Evolutionary conservation across 768 basidiomycete species (phyloP).

Genomic region (Dentipellis sp.): DNA sequence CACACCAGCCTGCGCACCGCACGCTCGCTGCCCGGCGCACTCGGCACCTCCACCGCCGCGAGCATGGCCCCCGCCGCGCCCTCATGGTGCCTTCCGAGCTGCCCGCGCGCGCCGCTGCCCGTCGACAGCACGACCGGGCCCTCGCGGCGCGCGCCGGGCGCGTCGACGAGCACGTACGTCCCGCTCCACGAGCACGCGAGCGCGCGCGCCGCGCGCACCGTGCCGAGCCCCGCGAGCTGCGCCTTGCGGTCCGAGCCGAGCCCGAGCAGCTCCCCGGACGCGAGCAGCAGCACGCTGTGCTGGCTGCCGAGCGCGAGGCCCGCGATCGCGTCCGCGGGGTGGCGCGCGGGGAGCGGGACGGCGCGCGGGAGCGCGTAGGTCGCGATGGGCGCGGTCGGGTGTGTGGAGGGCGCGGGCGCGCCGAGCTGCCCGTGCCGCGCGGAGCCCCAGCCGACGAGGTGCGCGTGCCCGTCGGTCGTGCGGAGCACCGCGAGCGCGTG

Average conservation of each 20-base stretch:
- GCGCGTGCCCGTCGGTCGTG: slow-evolving; percentile 16
- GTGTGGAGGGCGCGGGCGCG: slow-evolving; percentile 13
- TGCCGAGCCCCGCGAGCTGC: slow-evolving; percentile 41
- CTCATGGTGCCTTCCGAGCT: slow-evolving; percentile 53
- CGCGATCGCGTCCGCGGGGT: slow-evolving; percentile 12
- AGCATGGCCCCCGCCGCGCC: slow-evolving; percentile 2
- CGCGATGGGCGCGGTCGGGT: slow-evolving; percentile 21
- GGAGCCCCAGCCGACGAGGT: slow-evolving; percentile 73
- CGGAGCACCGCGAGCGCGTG: slow-evolving; percentile 51
- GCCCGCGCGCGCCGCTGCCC: slow-evolving; percentile 50
- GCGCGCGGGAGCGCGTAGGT: slow-evolving; percentile 24
- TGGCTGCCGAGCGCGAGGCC: slow-evolving; percentile 40
- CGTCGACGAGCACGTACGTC: slow-evolving; percentile 39
- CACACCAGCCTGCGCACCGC: slow-evolving; percentile 27
- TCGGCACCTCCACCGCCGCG: slow-evolving; percentile 24
- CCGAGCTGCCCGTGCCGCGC: slow-evolving; percentile 84
- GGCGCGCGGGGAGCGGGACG: slow-evolving; percentile 22
- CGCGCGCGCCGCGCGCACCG: slow-evolving; percentile 18
- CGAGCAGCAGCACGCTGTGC: slow-evolving; percentile 36
- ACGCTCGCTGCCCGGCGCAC: too few relatives aligned
- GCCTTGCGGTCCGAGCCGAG: slow-evolving; percentile 68
- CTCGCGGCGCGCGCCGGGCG: slow-evolving; percentile 12
- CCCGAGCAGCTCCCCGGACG: slow-evolving; percentile 36
- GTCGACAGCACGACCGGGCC: slow-evolving; percentile 33
- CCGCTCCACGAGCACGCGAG: slow-evolving; percentile 77